phyloP scores from a whole-genome alignment of 2,329 filamentous ascomycete genomes.

The Diaporthe eres region DNA sequence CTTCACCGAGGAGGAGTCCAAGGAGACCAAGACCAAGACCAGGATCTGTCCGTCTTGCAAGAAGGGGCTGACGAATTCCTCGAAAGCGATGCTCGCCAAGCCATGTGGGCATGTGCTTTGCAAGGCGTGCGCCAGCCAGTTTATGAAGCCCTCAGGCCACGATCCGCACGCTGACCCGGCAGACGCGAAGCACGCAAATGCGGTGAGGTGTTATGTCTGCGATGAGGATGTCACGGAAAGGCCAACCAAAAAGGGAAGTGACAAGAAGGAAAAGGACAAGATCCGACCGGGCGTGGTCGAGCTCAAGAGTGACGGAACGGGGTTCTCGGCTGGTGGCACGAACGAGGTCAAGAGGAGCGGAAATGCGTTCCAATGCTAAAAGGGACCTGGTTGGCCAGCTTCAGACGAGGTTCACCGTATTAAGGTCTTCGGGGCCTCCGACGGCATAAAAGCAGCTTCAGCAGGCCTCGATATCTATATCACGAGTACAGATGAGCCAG shows the following conservation, averaged over 20 bases:
- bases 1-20: slow-evolving; percentile 79
- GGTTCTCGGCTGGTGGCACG: slow-evolving; percentile 89
- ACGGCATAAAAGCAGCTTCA: no score
- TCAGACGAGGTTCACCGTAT: not conserved
- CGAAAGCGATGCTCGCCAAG: slow-evolving; percentile 85
- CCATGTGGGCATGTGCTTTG: slow-evolving; percentile 95
- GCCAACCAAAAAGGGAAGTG: slow-evolving; percentile 55
- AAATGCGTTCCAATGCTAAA: slow-evolving; percentile 85
- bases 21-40: slow-evolving; percentile 58
- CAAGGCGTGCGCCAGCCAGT: slow-evolving; percentile 85
- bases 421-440: not conserved
- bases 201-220: slow-evolving; percentile 86
- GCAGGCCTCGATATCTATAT: not conserved
- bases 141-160: slow-evolving; percentile 75
- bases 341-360: slow-evolving; percentile 85
- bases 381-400: not conserved
- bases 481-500: not conserved
- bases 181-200: slow-evolving; percentile 58
- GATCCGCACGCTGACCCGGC: slow-evolving; percentile 73
- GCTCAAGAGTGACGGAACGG: slow-evolving; percentile 88
- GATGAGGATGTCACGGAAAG: slow-evolving; percentile 78
- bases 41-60: slow-evolving; percentile 86
- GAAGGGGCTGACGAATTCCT: slow-evolving; percentile 85
- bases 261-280: slow-evolving; percentile 65
- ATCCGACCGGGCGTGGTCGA: slow-evolving; percentile 81